Conservation (phyloP, 441 rosid genomes). For the Lepidium campestre region DNA sequence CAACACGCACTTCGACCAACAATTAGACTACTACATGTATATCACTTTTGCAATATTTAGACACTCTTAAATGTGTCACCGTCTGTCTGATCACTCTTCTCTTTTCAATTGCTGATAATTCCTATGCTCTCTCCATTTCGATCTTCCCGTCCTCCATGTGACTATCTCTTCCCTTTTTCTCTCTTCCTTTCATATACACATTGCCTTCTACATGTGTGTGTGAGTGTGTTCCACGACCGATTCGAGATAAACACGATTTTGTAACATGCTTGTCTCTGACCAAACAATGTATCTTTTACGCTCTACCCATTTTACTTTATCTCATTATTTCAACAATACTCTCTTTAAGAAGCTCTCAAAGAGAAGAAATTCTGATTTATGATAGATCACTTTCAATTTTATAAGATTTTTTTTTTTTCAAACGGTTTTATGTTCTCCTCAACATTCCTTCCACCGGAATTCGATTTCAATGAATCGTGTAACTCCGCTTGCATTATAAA, state of each 20-base stretch:
- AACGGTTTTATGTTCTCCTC: too few species aligned
- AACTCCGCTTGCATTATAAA: too few species aligned
- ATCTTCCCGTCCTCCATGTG: constrained; percentile 31
- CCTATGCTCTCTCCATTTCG: constrained; percentile 23
- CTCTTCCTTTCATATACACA: constrained; percentile 18
- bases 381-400: not conserved
- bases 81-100: not conserved
- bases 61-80: constrained; percentile 19
- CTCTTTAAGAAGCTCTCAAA: not conserved
- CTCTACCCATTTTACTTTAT: not conserved
- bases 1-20: constrained; percentile 58
- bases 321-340: not conserved
- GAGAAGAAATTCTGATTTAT: not conserved
- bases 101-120: constrained; percentile 11
- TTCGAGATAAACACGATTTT: not conserved
- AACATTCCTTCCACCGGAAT: too few species aligned
- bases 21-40: not conserved
- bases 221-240: not conserved
- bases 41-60: constrained; percentile 17
- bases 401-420: too few species aligned
- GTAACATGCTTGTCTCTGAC: not conserved
- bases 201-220: not conserved
- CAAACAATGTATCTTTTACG: not conserved
- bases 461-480: too few species aligned
- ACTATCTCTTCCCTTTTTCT: constrained; percentile 9